Percentiles rank a stretch among this genome's conserved stretches.
Evolutionary conservation across 2,329 filamentous ascomycete species (phyloP).

Genomic region (Phialocephala sp.): DNA sequence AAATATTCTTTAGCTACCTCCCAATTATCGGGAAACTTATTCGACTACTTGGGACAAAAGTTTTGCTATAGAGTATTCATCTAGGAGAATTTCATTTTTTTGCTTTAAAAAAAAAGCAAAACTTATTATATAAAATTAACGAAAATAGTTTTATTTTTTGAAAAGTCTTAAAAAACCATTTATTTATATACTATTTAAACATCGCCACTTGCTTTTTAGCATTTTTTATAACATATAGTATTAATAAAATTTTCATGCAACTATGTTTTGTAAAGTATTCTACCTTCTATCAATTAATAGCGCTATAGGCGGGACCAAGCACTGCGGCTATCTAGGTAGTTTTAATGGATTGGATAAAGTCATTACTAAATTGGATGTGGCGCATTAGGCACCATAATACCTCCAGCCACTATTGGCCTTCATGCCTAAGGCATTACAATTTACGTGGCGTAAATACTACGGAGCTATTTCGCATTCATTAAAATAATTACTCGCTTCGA

Average conservation of each 20-base stretch:
- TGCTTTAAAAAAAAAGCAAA: too few species aligned
- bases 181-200: constrained; percentile 4
- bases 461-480: constrained; percentile 15
- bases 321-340: neutral
- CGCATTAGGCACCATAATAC: constrained; percentile 7
- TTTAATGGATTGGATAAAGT: constrained; percentile 2
- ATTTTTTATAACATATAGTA: constrained; percentile 3
- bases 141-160: constrained; percentile 8
- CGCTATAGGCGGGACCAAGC: neutral
- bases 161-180: constrained; percentile 1
- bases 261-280: too few species aligned
- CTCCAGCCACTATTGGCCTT: constrained; percentile 9
- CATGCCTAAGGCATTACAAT: constrained; percentile 8
- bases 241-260: neutral
- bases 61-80: too few species aligned
- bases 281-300: too few species aligned
- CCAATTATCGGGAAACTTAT: too few species aligned
- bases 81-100: too few species aligned
- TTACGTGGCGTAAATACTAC: constrained; percentile 8
- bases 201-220: constrained; percentile 8
- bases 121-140: constrained; percentile 1
- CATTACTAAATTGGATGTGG: constrained; percentile 20
- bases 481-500: constrained; percentile 13
- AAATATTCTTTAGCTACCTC: too few species aligned
- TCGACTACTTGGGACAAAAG: too few species aligned